phyloP scores from a whole-genome alignment of 306 rosid genomes.

The Quercus ilex region DNA sequence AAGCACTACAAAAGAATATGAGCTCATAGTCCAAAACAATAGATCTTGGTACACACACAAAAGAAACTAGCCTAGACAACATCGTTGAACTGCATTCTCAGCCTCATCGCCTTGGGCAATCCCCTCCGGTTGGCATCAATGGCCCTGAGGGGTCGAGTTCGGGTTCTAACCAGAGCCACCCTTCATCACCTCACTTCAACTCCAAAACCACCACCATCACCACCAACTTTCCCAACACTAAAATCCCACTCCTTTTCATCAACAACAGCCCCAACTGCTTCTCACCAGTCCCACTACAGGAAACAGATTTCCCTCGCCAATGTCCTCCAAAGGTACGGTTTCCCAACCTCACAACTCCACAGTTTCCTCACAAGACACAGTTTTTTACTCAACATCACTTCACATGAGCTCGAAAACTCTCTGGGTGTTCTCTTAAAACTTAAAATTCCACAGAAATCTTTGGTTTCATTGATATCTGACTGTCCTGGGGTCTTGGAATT shows the following conservation, averaged over 20 bases:
- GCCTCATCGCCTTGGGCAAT: too few species aligned
- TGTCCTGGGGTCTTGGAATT: slow-evolving; percentile 62
- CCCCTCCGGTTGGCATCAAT: background rate
- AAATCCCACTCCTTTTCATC: slow-evolving; percentile 12
- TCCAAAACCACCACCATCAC: background rate
- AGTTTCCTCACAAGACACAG: slow-evolving; percentile 42
- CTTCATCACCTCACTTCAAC: slow-evolving; percentile 2
- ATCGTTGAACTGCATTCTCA: too few species aligned
- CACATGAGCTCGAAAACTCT: slow-evolving; percentile 39
- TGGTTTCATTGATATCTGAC: slow-evolving; percentile 45
- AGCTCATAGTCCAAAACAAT: too few species aligned
- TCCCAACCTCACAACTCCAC: slow-evolving; percentile 49
- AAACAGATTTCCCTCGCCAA: slow-evolving; percentile 46
- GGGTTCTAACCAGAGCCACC: background rate
- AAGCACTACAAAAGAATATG: too few species aligned
- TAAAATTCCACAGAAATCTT: slow-evolving; percentile 45
- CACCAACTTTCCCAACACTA: background rate
- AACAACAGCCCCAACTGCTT: background rate
- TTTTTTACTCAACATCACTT: slow-evolving; percentile 33
- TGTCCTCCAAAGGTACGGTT: slow-evolving; percentile 58
- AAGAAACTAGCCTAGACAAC: too few species aligned
- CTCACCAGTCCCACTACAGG: slow-evolving; percentile 40
- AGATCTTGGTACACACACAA: too few species aligned
- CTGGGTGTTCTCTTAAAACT: slow-evolving; percentile 48
- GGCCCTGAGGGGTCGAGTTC: background rate